phyloP scores from a whole-genome alignment of 257 asterid genomes.

The Thymus quinquecostatus region DNA sequence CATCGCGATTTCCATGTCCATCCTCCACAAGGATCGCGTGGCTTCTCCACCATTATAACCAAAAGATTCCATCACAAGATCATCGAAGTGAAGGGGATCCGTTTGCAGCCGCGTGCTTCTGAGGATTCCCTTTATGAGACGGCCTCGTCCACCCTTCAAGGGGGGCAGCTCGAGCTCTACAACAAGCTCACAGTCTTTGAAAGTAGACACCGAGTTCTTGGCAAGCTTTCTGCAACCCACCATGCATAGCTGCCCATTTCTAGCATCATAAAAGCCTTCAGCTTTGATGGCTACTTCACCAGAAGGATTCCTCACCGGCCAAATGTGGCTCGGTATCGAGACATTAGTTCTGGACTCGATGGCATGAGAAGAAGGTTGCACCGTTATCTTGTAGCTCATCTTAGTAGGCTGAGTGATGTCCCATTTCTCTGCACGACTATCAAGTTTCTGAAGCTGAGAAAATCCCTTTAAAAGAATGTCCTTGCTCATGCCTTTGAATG shows the following conservation, averaged over 20 bases:
- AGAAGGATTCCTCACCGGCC: no score
- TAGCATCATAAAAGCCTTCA: constrained; percentile 57
- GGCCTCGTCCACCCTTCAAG: neutral
- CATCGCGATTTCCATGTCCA: constrained; percentile 61
- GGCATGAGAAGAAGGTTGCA: neutral
- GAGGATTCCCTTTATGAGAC: constrained; percentile 44
- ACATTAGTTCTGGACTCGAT: no score
- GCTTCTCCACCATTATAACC: constrained; percentile 29
- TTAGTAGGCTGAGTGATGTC: neutral
- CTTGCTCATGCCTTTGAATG: neutral
- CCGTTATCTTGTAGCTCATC: constrained; percentile 38
- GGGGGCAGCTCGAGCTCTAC: constrained; percentile 47
- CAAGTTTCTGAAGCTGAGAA: no score
- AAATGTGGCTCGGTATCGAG: constrained; percentile 20
- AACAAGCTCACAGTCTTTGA: constrained; percentile 59
- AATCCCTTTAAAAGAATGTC: no score
- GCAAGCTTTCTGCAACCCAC: constrained; percentile 56
- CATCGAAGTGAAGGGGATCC: constrained; percentile 53
- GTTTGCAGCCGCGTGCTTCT: neutral
- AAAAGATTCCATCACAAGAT: constrained; percentile 38
- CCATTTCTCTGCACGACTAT: no score
- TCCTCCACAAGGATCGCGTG: constrained; percentile 51
- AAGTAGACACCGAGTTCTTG: neutral
- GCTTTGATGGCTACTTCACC: constrained; percentile 42
- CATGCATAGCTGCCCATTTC: constrained; percentile 65